A percentile compares a stretch with the other conserved stretches of the same genome.
Conservation (phyloP, 2,329 filamentous ascomycete species). For the Colletotrichum gigasporum region DNA sequence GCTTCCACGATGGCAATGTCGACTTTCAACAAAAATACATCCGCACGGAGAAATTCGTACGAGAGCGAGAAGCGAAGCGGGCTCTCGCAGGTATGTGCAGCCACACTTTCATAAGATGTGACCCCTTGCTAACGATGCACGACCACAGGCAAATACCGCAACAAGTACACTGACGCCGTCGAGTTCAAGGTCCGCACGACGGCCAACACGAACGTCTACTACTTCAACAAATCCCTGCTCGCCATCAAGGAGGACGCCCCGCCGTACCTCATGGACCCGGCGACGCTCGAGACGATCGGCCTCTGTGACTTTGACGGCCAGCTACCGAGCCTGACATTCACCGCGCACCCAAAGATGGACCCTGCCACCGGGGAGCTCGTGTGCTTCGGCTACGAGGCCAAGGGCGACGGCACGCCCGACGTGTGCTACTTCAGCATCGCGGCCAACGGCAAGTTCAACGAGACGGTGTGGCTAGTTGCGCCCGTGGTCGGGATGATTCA, state of each 20-base stretch:
- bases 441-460: conserved; percentile 39
- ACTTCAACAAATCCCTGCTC: conserved; percentile 56
- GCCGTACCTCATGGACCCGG: conserved; percentile 51
- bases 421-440: conserved; percentile 45
- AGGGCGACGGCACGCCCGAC: conserved; percentile 48
- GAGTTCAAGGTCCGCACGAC: conserved; percentile 44
- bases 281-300: conserved; percentile 51
- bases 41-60: conserved; percentile 49
- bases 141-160: conserved; percentile 51
- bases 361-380: conserved; percentile 50
- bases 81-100: conserved; percentile 25
- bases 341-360: conserved; percentile 54
- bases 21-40: conserved; percentile 48
- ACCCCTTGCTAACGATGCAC: background rate
- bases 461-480: conserved; percentile 44
- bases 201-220: conserved; percentile 62
- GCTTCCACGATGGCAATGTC: conserved; percentile 42
- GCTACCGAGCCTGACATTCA: conserved; percentile 47
- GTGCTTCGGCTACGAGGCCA: conserved; percentile 52
- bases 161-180: conserved; percentile 47
- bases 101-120: background rate
- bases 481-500: conserved; percentile 51
- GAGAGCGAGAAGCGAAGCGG: conserved; percentile 46
- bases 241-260: conserved; percentile 58
- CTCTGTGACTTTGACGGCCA: conserved; percentile 53